Base-by-base conservation (phyloP, 2,329 filamentous ascomycete genomes). In the Cladobotryum protrusum region DNA sequence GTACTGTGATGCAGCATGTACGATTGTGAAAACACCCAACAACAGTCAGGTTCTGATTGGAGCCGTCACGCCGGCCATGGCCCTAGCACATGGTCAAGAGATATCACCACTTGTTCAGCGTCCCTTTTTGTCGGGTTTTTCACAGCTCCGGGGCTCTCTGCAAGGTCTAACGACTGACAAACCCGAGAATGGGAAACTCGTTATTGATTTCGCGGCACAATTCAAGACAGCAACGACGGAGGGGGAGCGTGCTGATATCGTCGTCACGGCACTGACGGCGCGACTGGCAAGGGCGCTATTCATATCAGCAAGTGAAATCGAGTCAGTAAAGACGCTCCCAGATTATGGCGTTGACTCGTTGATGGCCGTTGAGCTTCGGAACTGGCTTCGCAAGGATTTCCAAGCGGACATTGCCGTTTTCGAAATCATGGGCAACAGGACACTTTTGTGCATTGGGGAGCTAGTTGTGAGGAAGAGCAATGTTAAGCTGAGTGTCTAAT, bases 321-420 rank as follows among this genome's bases (percentile, higher is more conserved):
- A 61, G 4, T n/a, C 50, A 1, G 52, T 49, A 24, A 56, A 56
- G 41, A 50, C 60, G 1, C 34, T 59, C 1, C 57, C 54, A 6
- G 46, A 50, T 0, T 60, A 61, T 8, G 60, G 61, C 9, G 48
- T 63, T 1, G 62, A 64, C 17, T 61, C 68, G 1, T 62, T 75
- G 0, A 65, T 75, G 24, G 72, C 71, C 1, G 67, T 75, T 0
- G 71, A 75, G 55, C 43, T 75, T 32, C 56, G 72, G 2, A 70
- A 69, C 34, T 74, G 71, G 71, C 56, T 74, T 5, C 55, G 58
- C 13, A 61, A 63, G 40, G 63, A 63, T 8, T 65, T 67, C 48
- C 60, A 60, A 0, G 64, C 64, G 3, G 61, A 63, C 11, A 50
- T 72, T 32, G 56, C 64, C 1, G 63, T 68, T 9, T 69, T 72